Conservation (phyloP, 2,329 filamentous ascomycete species). For the Hypoxylon rubiginosum region DNA sequence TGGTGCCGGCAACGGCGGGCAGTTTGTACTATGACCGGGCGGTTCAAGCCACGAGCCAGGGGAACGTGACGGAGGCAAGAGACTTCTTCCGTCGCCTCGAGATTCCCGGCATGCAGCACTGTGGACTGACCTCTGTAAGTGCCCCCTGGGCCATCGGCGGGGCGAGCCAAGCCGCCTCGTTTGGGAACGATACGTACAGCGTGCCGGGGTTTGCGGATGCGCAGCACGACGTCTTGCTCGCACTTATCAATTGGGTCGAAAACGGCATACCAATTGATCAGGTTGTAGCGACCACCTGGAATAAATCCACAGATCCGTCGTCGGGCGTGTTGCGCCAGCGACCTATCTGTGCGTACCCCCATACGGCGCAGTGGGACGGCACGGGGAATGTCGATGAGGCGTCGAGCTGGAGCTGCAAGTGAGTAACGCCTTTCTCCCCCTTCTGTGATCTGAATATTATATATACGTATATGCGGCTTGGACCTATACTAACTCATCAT, state of each 20-base stretch:
- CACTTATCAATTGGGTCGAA: constrained; percentile 57
- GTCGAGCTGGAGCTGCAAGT: constrained; percentile 54
- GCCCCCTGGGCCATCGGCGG: constrained; percentile 59
- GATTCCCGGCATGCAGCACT: constrained; percentile 68
- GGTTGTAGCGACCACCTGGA: constrained; percentile 55
- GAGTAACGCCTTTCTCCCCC: constrained; percentile 27
- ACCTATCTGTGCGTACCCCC: constrained; percentile 60
- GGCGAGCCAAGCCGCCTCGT: constrained; percentile 46
- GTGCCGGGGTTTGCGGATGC: constrained; percentile 55
- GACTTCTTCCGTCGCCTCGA: constrained; percentile 66
- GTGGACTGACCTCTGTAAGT: constrained; percentile 52
- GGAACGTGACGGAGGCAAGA: constrained; percentile 54
- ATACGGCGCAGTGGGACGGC: constrained; percentile 54
- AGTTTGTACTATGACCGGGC: constrained; percentile 54
- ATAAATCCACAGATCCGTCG: constrained; percentile 41
- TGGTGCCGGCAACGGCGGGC: constrained; percentile 56
- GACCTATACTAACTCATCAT: constrained; percentile 10
- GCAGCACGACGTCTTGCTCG: constrained; percentile 55
- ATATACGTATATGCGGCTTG: background rate
- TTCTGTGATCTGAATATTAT: background rate
- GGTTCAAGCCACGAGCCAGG: constrained; percentile 47
- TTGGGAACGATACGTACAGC: constrained; percentile 52
- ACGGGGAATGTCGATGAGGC: constrained; percentile 52
- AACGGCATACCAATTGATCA: constrained; percentile 50
- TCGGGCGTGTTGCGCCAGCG: constrained; percentile 60